Conservation (phyloP, 2,329 filamentous ascomycete genomes). For the Fusarium citri region DNA sequence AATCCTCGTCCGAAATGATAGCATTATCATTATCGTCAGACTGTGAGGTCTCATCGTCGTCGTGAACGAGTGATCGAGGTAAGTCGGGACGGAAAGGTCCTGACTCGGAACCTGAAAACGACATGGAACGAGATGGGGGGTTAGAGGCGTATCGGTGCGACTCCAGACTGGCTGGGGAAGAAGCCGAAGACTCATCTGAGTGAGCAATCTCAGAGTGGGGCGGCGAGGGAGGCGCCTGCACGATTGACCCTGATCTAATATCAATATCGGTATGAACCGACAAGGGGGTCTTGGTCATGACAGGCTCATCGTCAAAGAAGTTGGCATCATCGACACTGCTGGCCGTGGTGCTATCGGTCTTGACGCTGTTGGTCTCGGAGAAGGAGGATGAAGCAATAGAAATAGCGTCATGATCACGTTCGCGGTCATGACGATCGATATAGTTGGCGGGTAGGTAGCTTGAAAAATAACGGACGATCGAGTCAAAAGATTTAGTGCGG, state of each 20-base stretch:
- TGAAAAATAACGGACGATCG: conserved; percentile 69
- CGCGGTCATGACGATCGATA: conserved; percentile 55
- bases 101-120: conserved; percentile 64
- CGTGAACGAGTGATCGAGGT: conserved; percentile 47
- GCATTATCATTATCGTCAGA: conserved; percentile 59
- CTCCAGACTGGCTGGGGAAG: conserved; percentile 52
- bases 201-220: conserved; percentile 64
- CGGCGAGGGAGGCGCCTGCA: conserved; percentile 51
- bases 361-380: conserved; percentile 54
- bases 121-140: conserved; percentile 61
- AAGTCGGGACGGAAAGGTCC: conserved; percentile 53
- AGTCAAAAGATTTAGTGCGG: conserved; percentile 68
- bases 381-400: conserved; percentile 53
- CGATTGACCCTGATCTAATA: conserved; percentile 33
- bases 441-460: conserved; percentile 68
- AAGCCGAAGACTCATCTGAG: conserved; percentile 56
- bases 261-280: conserved; percentile 45
- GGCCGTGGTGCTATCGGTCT: conserved; percentile 53
- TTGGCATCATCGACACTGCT: conserved; percentile 56
- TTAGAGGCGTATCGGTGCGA: conserved; percentile 51
- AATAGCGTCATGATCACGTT: conserved; percentile 46
- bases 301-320: conserved; percentile 58
- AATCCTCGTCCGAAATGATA: conserved; percentile 59
- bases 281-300: conserved; percentile 60
- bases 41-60: conserved; percentile 60